Evolutionary conservation across 1,284 basidiomycete species (phyloP), one percentile per base, ranked within the genome.

Genomic region (Cryptococcus sp.): DNA sequence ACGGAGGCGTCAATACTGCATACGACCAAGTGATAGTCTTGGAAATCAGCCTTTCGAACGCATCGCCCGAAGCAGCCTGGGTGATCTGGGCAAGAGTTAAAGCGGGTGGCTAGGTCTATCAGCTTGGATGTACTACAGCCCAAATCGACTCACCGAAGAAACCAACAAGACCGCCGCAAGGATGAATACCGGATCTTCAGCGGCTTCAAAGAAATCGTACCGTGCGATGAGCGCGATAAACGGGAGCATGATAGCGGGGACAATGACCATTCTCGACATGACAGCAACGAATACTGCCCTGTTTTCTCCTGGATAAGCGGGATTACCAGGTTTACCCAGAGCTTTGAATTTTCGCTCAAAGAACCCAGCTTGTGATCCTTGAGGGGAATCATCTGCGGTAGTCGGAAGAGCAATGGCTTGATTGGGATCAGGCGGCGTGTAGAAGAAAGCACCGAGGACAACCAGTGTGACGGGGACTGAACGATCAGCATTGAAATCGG

Each of bases 381-480:
- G 33, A 43, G 50, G 38, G 13, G 46, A 7, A 23, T 23, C 49
- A 15, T 38, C 31, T 11, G 58, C 48, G 31, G 58, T 47, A 8
- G 50, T 34, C 8, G 54, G 50, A 4, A 65, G 53, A 2, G 52
- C 4, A 46, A 61, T 57, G 35, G 53, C 33, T 32, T 42, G 31
- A 32, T 34, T 15, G 2, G 62, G 54, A 3, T 56, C 59, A 4
- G 72, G 65, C 4, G 74, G 73, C 1, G 71, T 61, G 59, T 88
- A 86, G 75, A 96, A 96, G 80, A 94, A 96, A 5, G 89, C 91
- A 14, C 93, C 93, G 45, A 97, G 85, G 6, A 96, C 91, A 58
- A 97, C 83, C 41, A 97, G 80, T 3, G 93, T 96, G 31, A 96
- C 72, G 0, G 93, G 93, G 61, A 97, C 78, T 70, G 66, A 58